Base-by-base conservation (phyloP, 2,329 filamentous ascomycete genomes). In the Beauveria brongniartii region DNA sequence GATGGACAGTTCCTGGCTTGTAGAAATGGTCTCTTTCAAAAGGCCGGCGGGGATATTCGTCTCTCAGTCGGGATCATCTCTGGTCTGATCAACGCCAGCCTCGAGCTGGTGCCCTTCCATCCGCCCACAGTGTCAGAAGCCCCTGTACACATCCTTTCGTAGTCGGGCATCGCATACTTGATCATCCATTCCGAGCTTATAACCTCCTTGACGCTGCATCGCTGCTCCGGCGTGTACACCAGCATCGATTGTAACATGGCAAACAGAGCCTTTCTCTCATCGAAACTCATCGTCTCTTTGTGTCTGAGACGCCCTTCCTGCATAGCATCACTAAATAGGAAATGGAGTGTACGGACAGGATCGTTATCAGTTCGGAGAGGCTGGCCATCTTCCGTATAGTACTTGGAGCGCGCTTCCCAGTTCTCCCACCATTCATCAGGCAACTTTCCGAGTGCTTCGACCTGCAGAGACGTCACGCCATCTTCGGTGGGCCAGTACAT, bases 121-220 rank as follows among this genome's bases (percentile, higher is more conserved):
- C 30, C 30, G 14, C 30, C 10, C 30, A 34, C 30, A 5, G 1
- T 5, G 30, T 34, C 30, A 34, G 30, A 34, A 5, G 12, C 30
- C 12, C 30, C 10, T 14, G 70, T 22, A 26, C 46, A 18, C 46
- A 48, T 48, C 22, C 22, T 24, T 22, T 48, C 61, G 74, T 48
- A 48, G 10, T 47, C 44, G 7, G 44, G 44, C 44, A 47, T 47
- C 44, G 64, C 69, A 70, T 70, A 74, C 47, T 69, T 72, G 0
- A 67, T 63, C 67, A 73, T 72, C 71, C 71, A 73, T 34, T 72
- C 67, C 0, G 69, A 74, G 51, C 55, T 51, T 10, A 73, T 55
- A 2, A 74, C 67, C 37, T 70, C 65, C 12, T 70, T 63, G 24
- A 65, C 65, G 22, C 68, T 70, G 20, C 64, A 63, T 53, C 72